phyloP scores from a whole-genome alignment of 1,284 basidiomycete genomes.

The Lignosus rhinocerotis region DNA sequence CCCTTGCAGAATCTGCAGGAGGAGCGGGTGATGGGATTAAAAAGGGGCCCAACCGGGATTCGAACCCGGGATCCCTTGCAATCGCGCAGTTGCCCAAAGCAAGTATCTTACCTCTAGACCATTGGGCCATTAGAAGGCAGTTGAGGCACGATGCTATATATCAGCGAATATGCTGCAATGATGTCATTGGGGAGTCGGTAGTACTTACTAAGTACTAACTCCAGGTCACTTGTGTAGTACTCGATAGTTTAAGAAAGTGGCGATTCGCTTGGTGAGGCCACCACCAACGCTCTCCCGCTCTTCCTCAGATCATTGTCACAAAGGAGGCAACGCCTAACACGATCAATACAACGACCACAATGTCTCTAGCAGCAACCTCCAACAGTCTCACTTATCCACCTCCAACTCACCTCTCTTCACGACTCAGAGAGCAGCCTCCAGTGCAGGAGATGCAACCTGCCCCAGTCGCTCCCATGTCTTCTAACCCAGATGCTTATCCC shows the following conservation, averaged over 20 bases:
- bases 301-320: no score
- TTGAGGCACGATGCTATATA: not conserved
- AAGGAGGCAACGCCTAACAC: not conserved
- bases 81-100: constrained; percentile 34
- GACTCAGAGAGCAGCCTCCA: not conserved
- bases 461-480: constrained; percentile 1
- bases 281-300: no score
- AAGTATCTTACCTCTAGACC: constrained; percentile 46
- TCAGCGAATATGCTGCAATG: no score
- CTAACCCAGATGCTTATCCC: not conserved
- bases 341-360: not conserved
- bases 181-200: no score
- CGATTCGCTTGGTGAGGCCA: no score
- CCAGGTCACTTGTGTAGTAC: no score
- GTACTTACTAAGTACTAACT: no score
- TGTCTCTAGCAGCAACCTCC: not conserved
- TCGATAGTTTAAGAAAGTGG: no score
- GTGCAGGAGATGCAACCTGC: not conserved
- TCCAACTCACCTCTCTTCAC: not conserved
- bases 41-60: constrained; percentile 40
- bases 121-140: constrained; percentile 32
- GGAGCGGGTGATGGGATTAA: no score
- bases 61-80: constrained; percentile 43
- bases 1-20: no score
- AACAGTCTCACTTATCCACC: not conserved